phyloP scores from a whole-genome alignment of 23 red algal genomes.

The Gracilaria gracilis region DNA sequence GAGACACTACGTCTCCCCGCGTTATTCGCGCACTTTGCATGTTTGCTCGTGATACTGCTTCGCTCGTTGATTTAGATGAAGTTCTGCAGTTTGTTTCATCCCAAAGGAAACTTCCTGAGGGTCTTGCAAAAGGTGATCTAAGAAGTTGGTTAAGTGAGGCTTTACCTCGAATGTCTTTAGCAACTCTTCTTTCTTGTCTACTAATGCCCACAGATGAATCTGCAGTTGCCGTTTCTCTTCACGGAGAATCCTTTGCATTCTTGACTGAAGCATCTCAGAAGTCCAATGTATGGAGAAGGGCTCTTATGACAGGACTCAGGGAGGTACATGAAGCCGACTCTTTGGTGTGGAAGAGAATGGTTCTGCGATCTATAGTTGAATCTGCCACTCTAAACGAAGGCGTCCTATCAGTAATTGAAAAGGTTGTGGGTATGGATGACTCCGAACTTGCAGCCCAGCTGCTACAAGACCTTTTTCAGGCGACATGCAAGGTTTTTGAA shows the following conservation, averaged over 20 bases:
- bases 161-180: slow-evolving; percentile 16
- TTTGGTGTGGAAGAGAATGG: slow-evolving; percentile 29
- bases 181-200: slow-evolving; percentile 31
- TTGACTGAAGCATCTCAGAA: slow-evolving; percentile 50
- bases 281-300: slow-evolving; percentile 30
- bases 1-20: slow-evolving; percentile 28
- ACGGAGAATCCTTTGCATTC: slow-evolving; percentile 41
- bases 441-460: neutral
- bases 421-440: slow-evolving; percentile 46
- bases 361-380: slow-evolving; percentile 49
- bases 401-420: slow-evolving; percentile 41
- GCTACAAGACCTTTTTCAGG: slow-evolving; percentile 1
- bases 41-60: slow-evolving; percentile 54
- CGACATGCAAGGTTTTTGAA: slow-evolving; percentile 9
- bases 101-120: slow-evolving; percentile 12
- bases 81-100: slow-evolving; percentile 15
- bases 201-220: slow-evolving; percentile 55
- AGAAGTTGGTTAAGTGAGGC: slow-evolving; percentile 6
- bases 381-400: slow-evolving; percentile 61
- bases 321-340: neutral
- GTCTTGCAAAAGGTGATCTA: slow-evolving; percentile 18
- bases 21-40: slow-evolving; percentile 54
- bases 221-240: slow-evolving; percentile 52
- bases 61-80: neutral
- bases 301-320: slow-evolving; percentile 11